Evolutionary conservation across 306 rosid genomes (phyloP), one percentile per base, ranked within the genome.

Genomic region (Oxytropis ochrocephala): DNA sequence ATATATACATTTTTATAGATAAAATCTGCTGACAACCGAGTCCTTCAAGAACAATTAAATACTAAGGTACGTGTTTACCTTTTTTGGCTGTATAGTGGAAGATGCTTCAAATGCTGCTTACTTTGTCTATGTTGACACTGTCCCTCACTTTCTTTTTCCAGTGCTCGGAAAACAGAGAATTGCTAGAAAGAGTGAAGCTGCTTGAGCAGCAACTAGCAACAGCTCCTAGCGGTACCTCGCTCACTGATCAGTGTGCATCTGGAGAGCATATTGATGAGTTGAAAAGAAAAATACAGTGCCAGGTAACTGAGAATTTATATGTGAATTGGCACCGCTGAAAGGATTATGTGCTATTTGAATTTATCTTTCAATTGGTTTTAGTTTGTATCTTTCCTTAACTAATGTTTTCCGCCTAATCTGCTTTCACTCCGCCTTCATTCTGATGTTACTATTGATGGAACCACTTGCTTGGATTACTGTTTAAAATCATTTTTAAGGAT

Each of bases 11-110:
- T 52, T 81, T 52, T 81, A 51, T 76, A 94, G 99, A 81, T 94
- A 78, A 91, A 91, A 84, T 85, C 97, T 10, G 97, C 99, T 3
- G 99, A 94, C 83, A 91, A 94, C 66, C 97, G 97, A 52, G 84
- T 94, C 39, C 99, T 94, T 74, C 91, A 94, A 80, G 99, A 94
- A 72, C 97, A 94, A 74, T 82, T 94, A 69, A 85, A 87, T 75
- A 83, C 77, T 76, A 91, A 87, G 96, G 99, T 91, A 36, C 17
- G 36, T 73, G 58, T 74, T 51, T 69, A 38, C 54, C 56, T 72
- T 64, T 64, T 70, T 18, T 18, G 50, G 2, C 47, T 62, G 30
- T 49, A 51, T 67, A 12, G 66, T 81, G 29, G 30, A 58, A 35
- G 55, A 18, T 64, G 66, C 56, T 11, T 52, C 35, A 52, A 11